Evolutionary conservation across 139 green algal genomes (phyloP).

Genomic region (Micractinium conductrix): DNA sequence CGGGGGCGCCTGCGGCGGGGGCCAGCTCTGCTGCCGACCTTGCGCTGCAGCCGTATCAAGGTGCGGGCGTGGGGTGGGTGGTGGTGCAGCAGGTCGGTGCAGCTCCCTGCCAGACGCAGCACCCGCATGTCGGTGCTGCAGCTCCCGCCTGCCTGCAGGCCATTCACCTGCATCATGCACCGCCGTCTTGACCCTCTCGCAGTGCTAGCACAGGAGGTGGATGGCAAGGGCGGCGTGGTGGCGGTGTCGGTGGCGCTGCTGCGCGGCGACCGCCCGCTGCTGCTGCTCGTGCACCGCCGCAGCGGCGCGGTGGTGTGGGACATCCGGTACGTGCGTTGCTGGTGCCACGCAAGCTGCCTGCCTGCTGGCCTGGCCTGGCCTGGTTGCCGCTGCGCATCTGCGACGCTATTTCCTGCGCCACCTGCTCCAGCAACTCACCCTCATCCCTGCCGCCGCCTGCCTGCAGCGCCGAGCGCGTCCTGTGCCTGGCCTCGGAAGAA

Average conservation of each 20-base stretch:
- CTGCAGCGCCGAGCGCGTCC: slow-evolving; percentile 35
- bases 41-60: slow-evolving; percentile 50
- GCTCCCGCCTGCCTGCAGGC: neutral
- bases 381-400: too few relatives aligned
- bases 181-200: neutral
- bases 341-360: neutral
- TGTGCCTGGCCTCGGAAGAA: slow-evolving; percentile 21
- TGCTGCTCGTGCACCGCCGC: slow-evolving; percentile 52
- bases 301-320: slow-evolving; percentile 58
- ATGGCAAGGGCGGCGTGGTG: slow-evolving; percentile 37
- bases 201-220: slow-evolving; percentile 52
- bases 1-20: slow-evolving; percentile 17
- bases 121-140: neutral
- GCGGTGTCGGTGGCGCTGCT: slow-evolving; percentile 30
- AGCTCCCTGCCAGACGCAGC: neutral
- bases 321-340: slow-evolving; percentile 35
- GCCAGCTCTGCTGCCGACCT: slow-evolving; percentile 21
- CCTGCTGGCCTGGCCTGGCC: neutral
- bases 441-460: too few relatives aligned
- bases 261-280: slow-evolving; percentile 29
- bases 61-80: neutral
- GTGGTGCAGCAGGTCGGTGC: neutral
- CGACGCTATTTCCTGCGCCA: too few relatives aligned
- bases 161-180: neutral
- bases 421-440: too few relatives aligned